Evolutionary conservation across 1,284 basidiomycete species (phyloP), one percentile per base, ranked within the genome.

Genomic region (Puccinia polysora): DNA sequence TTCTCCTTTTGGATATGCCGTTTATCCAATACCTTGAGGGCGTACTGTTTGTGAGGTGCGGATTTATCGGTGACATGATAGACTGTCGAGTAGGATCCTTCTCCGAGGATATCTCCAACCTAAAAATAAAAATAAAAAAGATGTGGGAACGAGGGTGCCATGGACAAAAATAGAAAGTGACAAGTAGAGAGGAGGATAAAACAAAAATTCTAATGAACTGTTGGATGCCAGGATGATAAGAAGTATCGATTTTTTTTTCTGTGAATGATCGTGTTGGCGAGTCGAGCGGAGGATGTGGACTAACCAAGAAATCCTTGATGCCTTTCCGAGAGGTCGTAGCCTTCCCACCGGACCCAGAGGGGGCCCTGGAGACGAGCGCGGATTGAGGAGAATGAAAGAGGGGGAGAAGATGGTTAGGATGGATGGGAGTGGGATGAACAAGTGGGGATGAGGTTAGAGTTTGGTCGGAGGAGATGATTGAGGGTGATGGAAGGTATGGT

Each of bases 21-120:
- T 81, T 90, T 90, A 80, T 89, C 87, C 47, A 90, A 83, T 20
- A 89, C 84, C 79, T 90, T 90, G 76, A 89, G 84, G 3, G 89
- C 88, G 78, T 86, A 89, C 49, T 79, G 75, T 8, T 75, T 67
- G 76, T 53, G n/a, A 45, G 55, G 55, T 53, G 50, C 47, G 58
- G 53, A 34, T 50, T 63, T 55, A 6, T 36, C 34, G 38, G n/a
- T 38, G 4, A 52, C 65, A 12, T 55, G 52, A 76, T 78, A 74
- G 47, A 81, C 81, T 0, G 80, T 81, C 71, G 79, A 80, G 74
- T 81, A 82, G 70, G 79, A 80, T 5, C 81, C 81, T 23, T 78
- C 74, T 4, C 81, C 81, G 15, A 82, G 75, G 69, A 81, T 81
- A 45, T 81, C 79, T 7, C 80, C 80, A 34, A 81, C 52, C 65